Percentiles rank a stretch among this genome's conserved stretches.
phyloP scores from a whole-genome alignment of 2,329 filamentous ascomycete species.

The Elsinoe perseae region DNA sequence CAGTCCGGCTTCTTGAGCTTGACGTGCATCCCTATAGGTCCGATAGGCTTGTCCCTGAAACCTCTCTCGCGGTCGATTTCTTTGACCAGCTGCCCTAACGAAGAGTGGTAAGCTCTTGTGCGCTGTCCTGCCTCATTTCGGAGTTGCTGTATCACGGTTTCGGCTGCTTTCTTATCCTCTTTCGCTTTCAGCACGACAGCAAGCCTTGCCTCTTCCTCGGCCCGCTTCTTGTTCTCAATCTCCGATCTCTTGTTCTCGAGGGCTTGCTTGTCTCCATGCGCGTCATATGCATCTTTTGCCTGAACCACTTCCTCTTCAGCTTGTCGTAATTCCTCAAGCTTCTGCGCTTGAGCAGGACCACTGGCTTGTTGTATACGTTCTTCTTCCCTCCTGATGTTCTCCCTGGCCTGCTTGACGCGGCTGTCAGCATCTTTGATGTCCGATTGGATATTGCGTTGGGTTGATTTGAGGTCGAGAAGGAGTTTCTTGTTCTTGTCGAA shows the following conservation, averaged over 20 bases:
- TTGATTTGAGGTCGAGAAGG: constrained; percentile 30
- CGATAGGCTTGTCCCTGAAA: constrained; percentile 67
- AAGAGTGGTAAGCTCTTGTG: constrained; percentile 56
- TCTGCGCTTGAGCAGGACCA: constrained; percentile 60
- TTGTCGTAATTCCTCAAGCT: constrained; percentile 51
- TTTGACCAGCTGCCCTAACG: constrained; percentile 56
- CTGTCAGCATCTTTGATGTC: constrained; percentile 48
- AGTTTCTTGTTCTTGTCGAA: constrained; percentile 35
- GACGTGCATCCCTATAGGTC: constrained; percentile 73
- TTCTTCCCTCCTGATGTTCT: constrained; percentile 49
- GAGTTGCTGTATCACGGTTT: constrained; percentile 37
- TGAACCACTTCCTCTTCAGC: constrained; percentile 32
- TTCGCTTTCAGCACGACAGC: constrained; percentile 35
- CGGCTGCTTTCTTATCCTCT: background rate
- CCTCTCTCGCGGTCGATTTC: constrained; percentile 61
- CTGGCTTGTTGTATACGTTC: constrained; percentile 53
- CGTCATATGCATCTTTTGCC: constrained; percentile 41
- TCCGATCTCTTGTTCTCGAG: constrained; percentile 27
- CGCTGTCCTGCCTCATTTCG: constrained; percentile 45
- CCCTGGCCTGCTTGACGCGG: constrained; percentile 35
- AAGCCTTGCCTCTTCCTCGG: constrained; percentile 29
- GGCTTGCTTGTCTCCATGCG: constrained; percentile 33
- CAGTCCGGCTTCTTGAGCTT: constrained; percentile 71
- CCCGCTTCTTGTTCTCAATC: constrained; percentile 25
- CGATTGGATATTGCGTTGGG: constrained; percentile 58